A percentile compares a stretch with the other conserved stretches of the same genome.
Conservation (phyloP, 2,329 filamentous ascomycete species). For the Sporothrix pseudoabietina region DNA sequence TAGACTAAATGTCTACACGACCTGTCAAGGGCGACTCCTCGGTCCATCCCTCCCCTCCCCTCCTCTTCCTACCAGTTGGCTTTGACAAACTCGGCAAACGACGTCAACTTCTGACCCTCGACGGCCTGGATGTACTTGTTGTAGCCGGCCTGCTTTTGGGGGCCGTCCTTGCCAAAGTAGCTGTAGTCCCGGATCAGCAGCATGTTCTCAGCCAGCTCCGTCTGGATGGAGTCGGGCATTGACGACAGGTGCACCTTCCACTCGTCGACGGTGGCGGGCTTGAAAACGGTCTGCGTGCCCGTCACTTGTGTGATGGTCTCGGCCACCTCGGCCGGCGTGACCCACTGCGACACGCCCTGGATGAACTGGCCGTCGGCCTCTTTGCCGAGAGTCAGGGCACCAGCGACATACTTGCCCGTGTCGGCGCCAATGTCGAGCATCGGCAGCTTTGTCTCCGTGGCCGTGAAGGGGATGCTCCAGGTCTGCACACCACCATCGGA, state of each 20-base stretch:
- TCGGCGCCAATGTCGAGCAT: slow-evolving; percentile 43
- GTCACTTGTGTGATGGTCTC: neutral
- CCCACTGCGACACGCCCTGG: slow-evolving; percentile 21
- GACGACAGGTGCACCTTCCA: neutral
- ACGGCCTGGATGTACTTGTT: slow-evolving; percentile 46
- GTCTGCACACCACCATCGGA: slow-evolving; percentile 40
- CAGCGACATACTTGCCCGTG: slow-evolving; percentile 41
- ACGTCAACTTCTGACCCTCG: slow-evolving; percentile 46
- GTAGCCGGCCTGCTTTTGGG: slow-evolving; percentile 40
- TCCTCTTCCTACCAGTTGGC: neutral
- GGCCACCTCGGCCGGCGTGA: slow-evolving; percentile 2
- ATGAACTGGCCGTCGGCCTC: slow-evolving; percentile 3
- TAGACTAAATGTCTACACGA: too few relatives aligned
- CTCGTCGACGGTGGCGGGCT: neutral
- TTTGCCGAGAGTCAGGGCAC: neutral
- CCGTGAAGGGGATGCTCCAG: slow-evolving; percentile 40
- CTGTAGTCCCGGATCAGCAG: slow-evolving; percentile 54
- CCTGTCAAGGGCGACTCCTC: too few relatives aligned
- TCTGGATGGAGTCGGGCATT: neutral
- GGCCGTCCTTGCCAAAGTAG: slow-evolving; percentile 48
- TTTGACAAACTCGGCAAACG: slow-evolving; percentile 47
- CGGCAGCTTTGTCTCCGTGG: slow-evolving; percentile 41
- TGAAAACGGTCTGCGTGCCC: neutral
- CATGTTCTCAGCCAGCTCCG: slow-evolving; percentile 39
- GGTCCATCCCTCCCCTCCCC: too few relatives aligned